Evolutionary conservation across 2,329 filamentous ascomycete genomes (phyloP), one percentile per base, ranked within the genome.

Genomic region (Coniochaeta sp.): DNA sequence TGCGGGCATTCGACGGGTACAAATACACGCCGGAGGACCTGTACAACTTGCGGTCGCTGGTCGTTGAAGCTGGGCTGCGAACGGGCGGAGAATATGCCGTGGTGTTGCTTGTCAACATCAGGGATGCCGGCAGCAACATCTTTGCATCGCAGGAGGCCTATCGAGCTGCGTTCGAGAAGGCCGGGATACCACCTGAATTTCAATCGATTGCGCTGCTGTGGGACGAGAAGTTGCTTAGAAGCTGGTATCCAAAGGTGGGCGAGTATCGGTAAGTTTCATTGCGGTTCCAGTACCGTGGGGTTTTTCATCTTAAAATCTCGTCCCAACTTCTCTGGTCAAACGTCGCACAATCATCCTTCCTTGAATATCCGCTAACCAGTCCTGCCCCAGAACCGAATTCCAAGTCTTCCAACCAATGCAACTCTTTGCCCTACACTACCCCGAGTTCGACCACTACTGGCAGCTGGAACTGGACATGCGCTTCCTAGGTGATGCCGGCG

Each of bases 161-260:
- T 74, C 76, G 74, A 68, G 80, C 74, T 72, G 85, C 70, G 60
- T 81, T 79, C 68, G 52, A 64, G 24, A 72, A 79, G 61, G 76
- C 79, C 54, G 79, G 79, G 63, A 76, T 85, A 17, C 82, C 88
- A 1, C 76, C 81, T 64, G 88, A 90, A 67, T 89, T 90, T 71
- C 83, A 78, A 68, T 85, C 85, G 60, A 86, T 90, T 74, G 82
- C 83, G n/a, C 83, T 84, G 0, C 76, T 90, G 14, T 90, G 88
- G 88, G 87, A 86, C 11, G 85, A 89, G 68, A 73, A 79, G 62
- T 82, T 89, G 70, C 88, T 90, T 80, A 73, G 77, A 61, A 79
- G 84, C 64, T 83, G 88, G 75, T 90, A 90, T 68, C 80, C 83
- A 1, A 80, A 79, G 19, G 78, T 89, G 1, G 82, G 85, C 67